Evolutionary conservation across 805 yeast genomes (phyloP), one percentile per base, ranked within the genome.

Genomic region (Blastobotrys muscicola): DNA sequence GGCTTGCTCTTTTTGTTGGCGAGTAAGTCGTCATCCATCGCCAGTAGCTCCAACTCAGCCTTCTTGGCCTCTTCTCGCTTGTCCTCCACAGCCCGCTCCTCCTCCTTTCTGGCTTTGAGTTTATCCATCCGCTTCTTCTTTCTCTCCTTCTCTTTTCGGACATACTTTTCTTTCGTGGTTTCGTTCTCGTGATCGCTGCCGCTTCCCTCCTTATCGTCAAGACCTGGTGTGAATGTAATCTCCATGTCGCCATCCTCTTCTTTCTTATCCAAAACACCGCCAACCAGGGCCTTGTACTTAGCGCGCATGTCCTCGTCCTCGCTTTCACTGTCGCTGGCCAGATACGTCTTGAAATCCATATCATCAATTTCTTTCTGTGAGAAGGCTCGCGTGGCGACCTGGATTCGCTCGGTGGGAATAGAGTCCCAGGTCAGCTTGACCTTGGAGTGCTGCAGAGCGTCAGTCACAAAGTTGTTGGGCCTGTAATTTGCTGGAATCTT

Each of bases 361-460:
- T 55, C 57, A 14, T 53, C 58, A 26, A 54, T 51, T 29, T 92
- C 97, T 59, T 83, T 80, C 59, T 84, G 92, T 39, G 86, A 78
- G 61, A 92, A 90, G 5, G 87, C 85, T 52, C 82, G 80, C 11
- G 82, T 73, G 1, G 96, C 75, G 43, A 89, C 61, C 46, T 82
- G 77, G 12, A 77, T 62, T 57, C 98, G 76, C 56, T 87, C 97
- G 45, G 79, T 81, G 5, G 98, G 97, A 0, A 97, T 94, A 66
- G 90, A 97, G 63, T 92, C 98, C 98, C 98, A 92, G 0, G 97
- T 89, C 52, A 92, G 71, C 61, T 85, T 89, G 40, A 92, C 98
- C 57, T 89, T 92, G 11, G 97, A 89, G 59, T 87, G 95, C 60
- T 92, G 96, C 47, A 92, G 70, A 0, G 98, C 98, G 65, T 85